Evolutionary conservation across 495 filamentous ascomycete species (phyloP), one percentile per base, ranked within the genome.

Genomic region (Xylaria grammica): DNA sequence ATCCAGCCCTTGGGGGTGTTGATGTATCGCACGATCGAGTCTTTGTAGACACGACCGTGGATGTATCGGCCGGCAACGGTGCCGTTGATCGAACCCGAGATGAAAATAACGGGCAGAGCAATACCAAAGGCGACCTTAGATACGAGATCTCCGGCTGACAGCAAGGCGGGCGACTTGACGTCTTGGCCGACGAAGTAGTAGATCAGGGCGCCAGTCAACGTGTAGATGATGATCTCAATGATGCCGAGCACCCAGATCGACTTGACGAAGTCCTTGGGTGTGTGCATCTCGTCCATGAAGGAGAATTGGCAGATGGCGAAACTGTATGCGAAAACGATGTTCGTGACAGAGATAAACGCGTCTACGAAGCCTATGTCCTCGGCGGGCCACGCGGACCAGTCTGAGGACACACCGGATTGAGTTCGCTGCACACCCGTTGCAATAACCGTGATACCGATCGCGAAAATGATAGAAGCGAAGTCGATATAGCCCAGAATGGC

Each of bases 71-170:
- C 63, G 63, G 83, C 67, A 27, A 87, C 85, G 1, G 81, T 82
- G 32, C 82, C 84, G 77, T 87, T 87, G 78, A 88, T 88, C 57
- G 81, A 84, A 13, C 86, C 86, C 26, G 83, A 85, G 82, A 73
- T 90, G 74, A 91, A 89, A 72, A 94, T 89, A 38, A 94, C 90
- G 58, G 92, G 92, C 17, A 92, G 80, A 32, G 91, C 91, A 63
- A 96, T 80, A 19, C 91, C 92, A 69, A 90, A 96, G 3, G 91
- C 89, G 40, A 93, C 74, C 74, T 91, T 92, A 62, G 85, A 83
- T 17, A 94, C 72, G 0, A 85, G 29, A 1, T 78, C 76, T 11
- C 85, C 81, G 9, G 89, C 86, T 0, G 88, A 88, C 17, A 87
- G 82, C 0, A 94, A 82, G 4, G 91, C 90, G 0, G 91, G 91